phyloP scores from a whole-genome alignment of 2,329 filamentous ascomycete genomes.

The Pseudocercospora pini-densiflorae region DNA sequence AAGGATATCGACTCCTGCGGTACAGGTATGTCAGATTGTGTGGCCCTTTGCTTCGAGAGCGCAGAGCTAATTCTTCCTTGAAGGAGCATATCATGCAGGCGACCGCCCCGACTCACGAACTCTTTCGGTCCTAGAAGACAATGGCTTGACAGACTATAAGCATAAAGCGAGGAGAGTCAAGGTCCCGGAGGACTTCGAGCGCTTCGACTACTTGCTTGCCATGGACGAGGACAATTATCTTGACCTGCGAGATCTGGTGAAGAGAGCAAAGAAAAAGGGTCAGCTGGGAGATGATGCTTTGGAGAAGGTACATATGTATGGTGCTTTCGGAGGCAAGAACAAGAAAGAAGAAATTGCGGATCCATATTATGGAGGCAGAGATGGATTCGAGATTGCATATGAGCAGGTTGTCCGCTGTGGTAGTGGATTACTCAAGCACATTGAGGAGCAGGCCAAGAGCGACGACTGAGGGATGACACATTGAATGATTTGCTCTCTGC shows the following conservation, averaged over 20 bases:
- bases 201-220: conserved; percentile 91
- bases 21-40: no score
- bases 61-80: not conserved
- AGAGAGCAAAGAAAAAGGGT: conserved; percentile 53
- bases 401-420: conserved; percentile 81
- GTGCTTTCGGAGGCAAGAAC: conserved; percentile 70
- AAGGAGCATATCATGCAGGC: conserved; percentile 76
- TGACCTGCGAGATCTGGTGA: conserved; percentile 66
- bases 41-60: no score
- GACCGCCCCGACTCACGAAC: conserved; percentile 81
- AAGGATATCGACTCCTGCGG: conserved; percentile 82
- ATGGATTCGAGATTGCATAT: conserved; percentile 85
- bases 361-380: conserved; percentile 85
- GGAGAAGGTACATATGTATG: conserved; percentile 67
- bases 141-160: conserved; percentile 73
- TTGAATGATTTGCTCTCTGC: not conserved
- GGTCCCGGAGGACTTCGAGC: conserved; percentile 71
- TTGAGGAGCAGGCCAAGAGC: conserved; percentile 43
- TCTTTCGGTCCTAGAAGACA: conserved; percentile 71
- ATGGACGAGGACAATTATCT: conserved; percentile 88
- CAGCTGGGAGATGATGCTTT: conserved; percentile 40
- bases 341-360: conserved; percentile 73
- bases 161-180: conserved; percentile 77
- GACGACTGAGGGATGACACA: not conserved
- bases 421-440: conserved; percentile 72